Evolutionary conservation across 768 basidiomycete species (phyloP).

Genomic region (Strobilomyces dryophilus): DNA sequence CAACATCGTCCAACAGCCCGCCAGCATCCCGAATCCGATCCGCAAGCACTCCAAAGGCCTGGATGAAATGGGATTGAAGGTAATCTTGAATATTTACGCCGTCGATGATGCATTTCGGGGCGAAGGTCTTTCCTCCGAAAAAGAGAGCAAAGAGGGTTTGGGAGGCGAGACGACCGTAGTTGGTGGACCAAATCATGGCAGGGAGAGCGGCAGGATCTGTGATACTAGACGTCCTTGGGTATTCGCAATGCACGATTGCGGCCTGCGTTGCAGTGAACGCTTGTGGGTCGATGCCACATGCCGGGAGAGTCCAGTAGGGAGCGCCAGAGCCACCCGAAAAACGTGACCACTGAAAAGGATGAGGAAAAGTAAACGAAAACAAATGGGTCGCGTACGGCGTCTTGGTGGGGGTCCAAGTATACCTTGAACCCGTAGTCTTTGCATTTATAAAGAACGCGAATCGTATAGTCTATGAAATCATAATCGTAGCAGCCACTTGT

Average conservation of each 20-base stretch:
- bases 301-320: constrained; percentile 88
- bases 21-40: constrained; percentile 73
- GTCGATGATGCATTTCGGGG: constrained; percentile 88
- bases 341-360: constrained; percentile 73
- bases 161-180: constrained; percentile 83
- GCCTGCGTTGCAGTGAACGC: constrained; percentile 83
- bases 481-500: constrained; percentile 83
- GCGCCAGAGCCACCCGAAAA: constrained; percentile 94
- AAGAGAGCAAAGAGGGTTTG: constrained; percentile 94
- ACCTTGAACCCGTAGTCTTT: constrained; percentile 89
- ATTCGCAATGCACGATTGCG: constrained; percentile 87
- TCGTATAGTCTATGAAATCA: constrained; percentile 89
- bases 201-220: constrained; percentile 76
- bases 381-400: constrained; percentile 57
- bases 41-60: constrained; percentile 71
- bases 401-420: constrained; percentile 96
- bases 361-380: not conserved
- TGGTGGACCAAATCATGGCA: constrained; percentile 96
- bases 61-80: constrained; percentile 71
- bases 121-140: constrained; percentile 86
- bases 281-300: constrained; percentile 86
- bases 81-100: constrained; percentile 91
- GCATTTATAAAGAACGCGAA: constrained; percentile 84
- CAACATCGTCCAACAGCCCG: constrained; percentile 75
- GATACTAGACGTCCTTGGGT: constrained; percentile 49